phyloP scores from a whole-genome alignment of 352 stramenopile species.

The Phytophthora fragariae region DNA sequence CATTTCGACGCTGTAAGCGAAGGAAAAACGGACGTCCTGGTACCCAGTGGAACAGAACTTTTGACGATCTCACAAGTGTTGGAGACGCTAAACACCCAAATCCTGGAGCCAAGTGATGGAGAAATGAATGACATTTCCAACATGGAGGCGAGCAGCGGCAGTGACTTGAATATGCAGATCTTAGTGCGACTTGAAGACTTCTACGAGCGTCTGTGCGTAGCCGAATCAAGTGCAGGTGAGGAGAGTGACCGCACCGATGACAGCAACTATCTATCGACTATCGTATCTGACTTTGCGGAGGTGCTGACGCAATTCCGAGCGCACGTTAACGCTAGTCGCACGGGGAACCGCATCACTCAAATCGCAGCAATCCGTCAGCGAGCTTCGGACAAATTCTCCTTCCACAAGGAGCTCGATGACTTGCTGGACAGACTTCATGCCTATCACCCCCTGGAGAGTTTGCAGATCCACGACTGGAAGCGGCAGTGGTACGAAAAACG shows the following conservation, averaged over 20 bases:
- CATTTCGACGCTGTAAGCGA: constrained; percentile 1
- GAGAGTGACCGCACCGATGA: background rate
- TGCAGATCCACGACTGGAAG: constrained; percentile 38
- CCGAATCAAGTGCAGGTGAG: constrained; percentile 2
- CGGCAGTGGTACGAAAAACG: constrained; percentile 35
- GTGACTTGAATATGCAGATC: constrained; percentile 34
- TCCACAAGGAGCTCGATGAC: constrained; percentile 46
- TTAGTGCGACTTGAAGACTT: constrained; percentile 36
- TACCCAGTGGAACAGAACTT: background rate
- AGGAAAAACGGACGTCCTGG: background rate
- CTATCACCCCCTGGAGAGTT: constrained; percentile 7
- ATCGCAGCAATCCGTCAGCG: constrained; percentile 32
- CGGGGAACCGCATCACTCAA: constrained; percentile 27
- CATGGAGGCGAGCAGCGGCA: constrained; percentile 11
- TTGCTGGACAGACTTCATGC: constrained; percentile 22
- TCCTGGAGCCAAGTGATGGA: background rate
- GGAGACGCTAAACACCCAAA: constrained; percentile 12
- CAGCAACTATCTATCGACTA: background rate
- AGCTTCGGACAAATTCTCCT: constrained; percentile 35
- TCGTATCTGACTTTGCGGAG: constrained; percentile 14
- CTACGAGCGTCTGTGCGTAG: constrained; percentile 14
- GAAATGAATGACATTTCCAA: background rate
- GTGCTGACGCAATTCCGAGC: constrained; percentile 27
- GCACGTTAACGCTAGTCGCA: constrained; percentile 20
- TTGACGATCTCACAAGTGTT: constrained; percentile 19